phyloP scores from a whole-genome alignment of 352 stramenopile genomes.

The Peronospora belbahrii region DNA sequence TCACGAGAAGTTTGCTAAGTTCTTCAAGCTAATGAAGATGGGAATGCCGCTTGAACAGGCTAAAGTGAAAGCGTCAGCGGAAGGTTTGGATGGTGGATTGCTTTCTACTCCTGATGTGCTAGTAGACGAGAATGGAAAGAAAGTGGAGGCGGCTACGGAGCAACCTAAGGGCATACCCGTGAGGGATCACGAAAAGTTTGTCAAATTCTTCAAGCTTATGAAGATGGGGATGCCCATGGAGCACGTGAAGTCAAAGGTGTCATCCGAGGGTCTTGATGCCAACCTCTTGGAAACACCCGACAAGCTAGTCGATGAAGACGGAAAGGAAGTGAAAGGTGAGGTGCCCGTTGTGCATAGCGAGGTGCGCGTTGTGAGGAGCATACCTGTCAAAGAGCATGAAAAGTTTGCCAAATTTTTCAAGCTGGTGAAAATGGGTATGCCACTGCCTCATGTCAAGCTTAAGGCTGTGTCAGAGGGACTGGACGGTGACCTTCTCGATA shows the following conservation, averaged over 20 bases:
- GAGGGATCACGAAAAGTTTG: slow-evolving; percentile 88
- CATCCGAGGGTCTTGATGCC: slow-evolving; percentile 47
- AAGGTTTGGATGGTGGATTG: slow-evolving; percentile 47
- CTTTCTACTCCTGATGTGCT: slow-evolving; percentile 48
- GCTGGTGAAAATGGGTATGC: slow-evolving; percentile 85
- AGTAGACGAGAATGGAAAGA: slow-evolving; percentile 43
- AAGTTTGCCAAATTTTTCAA: slow-evolving; percentile 91
- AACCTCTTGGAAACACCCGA: slow-evolving; percentile 51
- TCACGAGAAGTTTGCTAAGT: slow-evolving; percentile 82
- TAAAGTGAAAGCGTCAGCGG: slow-evolving; percentile 52
- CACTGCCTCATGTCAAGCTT: slow-evolving; percentile 83
- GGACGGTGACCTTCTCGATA: slow-evolving; percentile 49
- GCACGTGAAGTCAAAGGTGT: slow-evolving; percentile 84
- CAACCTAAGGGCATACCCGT: slow-evolving; percentile 33
- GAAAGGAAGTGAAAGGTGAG: slow-evolving; percentile 35
- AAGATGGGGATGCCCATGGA: slow-evolving; percentile 82
- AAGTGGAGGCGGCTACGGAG: slow-evolving; percentile 11
- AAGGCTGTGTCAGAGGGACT: slow-evolving; percentile 70
- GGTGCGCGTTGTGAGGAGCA: slow-evolving; percentile 10
- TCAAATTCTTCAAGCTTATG: slow-evolving; percentile 93
- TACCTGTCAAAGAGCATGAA: slow-evolving; percentile 49
- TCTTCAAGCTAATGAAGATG: slow-evolving; percentile 78
- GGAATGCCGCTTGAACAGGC: slow-evolving; percentile 65
- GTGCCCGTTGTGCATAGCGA: too few relatives aligned
- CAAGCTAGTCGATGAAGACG: slow-evolving; percentile 45